Evolutionary conservation across 2,329 filamentous ascomycete genomes (phyloP), one percentile per base, ranked within the genome.

Genomic region (Alternaria ventricosa): DNA sequence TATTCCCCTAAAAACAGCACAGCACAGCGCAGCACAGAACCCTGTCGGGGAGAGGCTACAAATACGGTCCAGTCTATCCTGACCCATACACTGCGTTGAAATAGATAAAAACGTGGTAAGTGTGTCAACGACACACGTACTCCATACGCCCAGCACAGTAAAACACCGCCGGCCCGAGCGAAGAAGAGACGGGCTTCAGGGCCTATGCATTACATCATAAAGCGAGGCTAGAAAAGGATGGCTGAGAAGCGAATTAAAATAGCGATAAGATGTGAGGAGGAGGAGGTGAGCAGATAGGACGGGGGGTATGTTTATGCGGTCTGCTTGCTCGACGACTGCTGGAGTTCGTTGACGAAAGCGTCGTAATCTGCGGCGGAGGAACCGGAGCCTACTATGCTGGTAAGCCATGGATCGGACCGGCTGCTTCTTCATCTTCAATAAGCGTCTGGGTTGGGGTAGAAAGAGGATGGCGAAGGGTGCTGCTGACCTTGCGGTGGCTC

Each of bases 401-500:
- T 71, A 73, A 74, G 73, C 71, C 60, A 60, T 63, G 67, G 45
- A 61, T 64, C 60, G 67, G 67, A 66, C 68, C 71, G 64, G 70
- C 77, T 79, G 72, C 68, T 67, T 41, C 36, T 67, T 41, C 36
- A 18, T 56, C 55, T 66, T 62, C 61, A 71, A 73, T 79, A 74
- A 78, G 76, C 72, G 68, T 75, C 69, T 67, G 71, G 60, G 58
- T 70, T 61, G 55, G 71, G 67, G 62, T 72, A 73, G 51, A 47
- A 55, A 30, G 67, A 65, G 59, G 62, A 55, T 54, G 66, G 64
- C 66, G 66, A 71, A 55, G 61, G 60, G 55, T 68, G 69, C 75
- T 68, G 69, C 75, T 78, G 74, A 79, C 76, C 76, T 79, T 75
- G 71, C 56, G 72, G 68, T 49, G 75, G 71, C 46, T 67, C 75